Evolutionary conservation across 768 basidiomycete genomes (phyloP), one percentile per base, ranked within the genome.

Genomic region (Pisolithus marmoratus): DNA sequence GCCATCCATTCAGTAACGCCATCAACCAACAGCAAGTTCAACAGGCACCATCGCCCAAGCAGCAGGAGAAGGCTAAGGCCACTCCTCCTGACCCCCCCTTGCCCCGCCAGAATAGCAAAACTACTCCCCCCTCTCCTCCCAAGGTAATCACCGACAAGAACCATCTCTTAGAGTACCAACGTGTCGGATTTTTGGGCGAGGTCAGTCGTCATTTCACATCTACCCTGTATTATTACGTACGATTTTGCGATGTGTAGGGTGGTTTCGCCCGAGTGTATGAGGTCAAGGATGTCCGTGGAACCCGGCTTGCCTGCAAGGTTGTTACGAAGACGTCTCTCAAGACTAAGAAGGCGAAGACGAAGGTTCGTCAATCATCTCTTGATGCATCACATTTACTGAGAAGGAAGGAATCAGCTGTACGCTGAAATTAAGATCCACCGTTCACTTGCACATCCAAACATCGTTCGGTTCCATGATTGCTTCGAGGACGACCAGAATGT

Each of bases 351-450:
- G 94, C 92, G 22, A 95, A 95, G 71, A 94, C 93, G 17, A 97
- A 97, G 81, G 94, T 92, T 46, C 48, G 76, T 51, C 26, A 11
- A 8, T 8, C 8, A 27, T 19, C 9, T 24, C 37, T 22, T 22
- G 22, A 19, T 4, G 50, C 26, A 40, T 43, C 11, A 45, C 36
- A 24, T 47, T 61, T 5, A 63, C 45, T 15, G 11, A 15, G 46
- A 23, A 23, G 27, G 38, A 5, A 31, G 29, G 0, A 34, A 14
- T 4, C 51, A 97, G 95, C 81, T 99, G 43, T 99, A 94, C 63
- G 94, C 95, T 54, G 95, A 99, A 77, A 99, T 99, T 63, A 96
- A 95, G 76, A 92, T 99, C 45, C 95, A 99, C 69, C 84, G 87
- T 54, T 85, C 90, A 14, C 79, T 99, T 44, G 70, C 81, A 23